Conservation (phyloP, 331 rosid genomes). For the Phaseolus coccineus region DNA sequence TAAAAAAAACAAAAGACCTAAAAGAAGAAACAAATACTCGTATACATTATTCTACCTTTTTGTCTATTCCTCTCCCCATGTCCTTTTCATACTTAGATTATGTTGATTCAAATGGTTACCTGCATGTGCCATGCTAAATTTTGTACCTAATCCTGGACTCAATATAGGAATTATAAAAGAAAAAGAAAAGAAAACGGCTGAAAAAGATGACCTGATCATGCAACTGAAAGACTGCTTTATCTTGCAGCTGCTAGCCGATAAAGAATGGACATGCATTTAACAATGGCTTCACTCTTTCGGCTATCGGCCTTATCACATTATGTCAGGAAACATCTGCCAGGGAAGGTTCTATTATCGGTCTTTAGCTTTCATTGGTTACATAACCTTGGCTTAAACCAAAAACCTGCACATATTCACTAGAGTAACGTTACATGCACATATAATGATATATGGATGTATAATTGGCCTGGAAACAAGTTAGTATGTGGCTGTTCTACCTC, state of each 20-base stretch:
- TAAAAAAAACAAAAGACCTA: no score
- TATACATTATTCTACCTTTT: background rate
- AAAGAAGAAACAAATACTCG: background rate
- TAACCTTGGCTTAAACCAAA: background rate
- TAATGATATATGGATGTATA: background rate
- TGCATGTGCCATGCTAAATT: slow-evolving; percentile 21
- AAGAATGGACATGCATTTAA: slow-evolving; percentile 14
- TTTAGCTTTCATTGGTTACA: slow-evolving; percentile 8
- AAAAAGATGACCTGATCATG: slow-evolving; percentile 22
- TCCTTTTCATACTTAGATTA: slow-evolving; percentile 10
- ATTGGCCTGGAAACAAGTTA: background rate
- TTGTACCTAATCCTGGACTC: slow-evolving; percentile 18
- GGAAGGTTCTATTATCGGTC: slow-evolving; percentile 28
- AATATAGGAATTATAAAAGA: background rate
- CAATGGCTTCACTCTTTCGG: slow-evolving; percentile 16
- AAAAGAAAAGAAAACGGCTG: background rate
- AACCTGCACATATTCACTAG: background rate
- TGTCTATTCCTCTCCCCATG: background rate
- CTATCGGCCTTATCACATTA: slow-evolving; percentile 19
- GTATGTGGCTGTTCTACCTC: background rate
- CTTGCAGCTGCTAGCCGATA: background rate
- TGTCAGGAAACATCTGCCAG: slow-evolving; percentile 1
- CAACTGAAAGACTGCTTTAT: slow-evolving; percentile 18
- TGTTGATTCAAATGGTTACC: slow-evolving; percentile 30
- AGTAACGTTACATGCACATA: background rate